phyloP scores from a whole-genome alignment of 768 basidiomycete species.

The Hericium alpestre region DNA sequence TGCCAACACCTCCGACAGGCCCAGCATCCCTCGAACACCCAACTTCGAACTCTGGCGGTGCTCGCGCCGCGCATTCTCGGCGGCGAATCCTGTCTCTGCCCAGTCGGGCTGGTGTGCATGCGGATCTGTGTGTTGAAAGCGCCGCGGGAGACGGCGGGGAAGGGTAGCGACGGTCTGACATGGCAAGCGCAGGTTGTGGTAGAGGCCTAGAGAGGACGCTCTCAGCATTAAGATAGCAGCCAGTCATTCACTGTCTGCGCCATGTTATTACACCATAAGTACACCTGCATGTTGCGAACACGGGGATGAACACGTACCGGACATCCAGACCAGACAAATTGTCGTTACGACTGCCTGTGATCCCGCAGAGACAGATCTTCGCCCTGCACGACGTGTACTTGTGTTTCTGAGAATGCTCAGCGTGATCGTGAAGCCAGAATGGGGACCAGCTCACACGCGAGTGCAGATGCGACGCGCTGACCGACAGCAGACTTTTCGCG shows the following conservation, averaged over 20 bases:
- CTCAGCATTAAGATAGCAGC: constrained; percentile 68
- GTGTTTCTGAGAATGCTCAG: too few species aligned
- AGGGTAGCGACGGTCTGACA: not conserved
- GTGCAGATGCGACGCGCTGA: not conserved
- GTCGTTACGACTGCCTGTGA: too few species aligned
- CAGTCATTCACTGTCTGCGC: constrained; percentile 52
- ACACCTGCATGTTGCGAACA: too few species aligned
- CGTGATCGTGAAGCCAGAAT: too few species aligned
- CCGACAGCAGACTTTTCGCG: not conserved
- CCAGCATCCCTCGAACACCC: not conserved
- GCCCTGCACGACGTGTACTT: too few species aligned
- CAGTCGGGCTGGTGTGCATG: not conserved
- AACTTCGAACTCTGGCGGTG: not conserved
- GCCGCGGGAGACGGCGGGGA: not conserved
- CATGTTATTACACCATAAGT: too few species aligned
- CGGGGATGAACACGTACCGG: too few species aligned
- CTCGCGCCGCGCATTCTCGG: not conserved
- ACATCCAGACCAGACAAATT: too few species aligned
- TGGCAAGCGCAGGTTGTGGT: constrained; percentile 26
- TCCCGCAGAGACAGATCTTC: too few species aligned
- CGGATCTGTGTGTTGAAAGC: not conserved
- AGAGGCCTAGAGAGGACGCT: constrained; percentile 71
- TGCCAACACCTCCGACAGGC: not conserved
- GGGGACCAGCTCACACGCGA: not conserved
- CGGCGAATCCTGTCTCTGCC: not conserved